A percentile compares a stretch with the other conserved stretches of the same genome.
These are phyloP conservation scores for Telopea speciosissima DNA, from an alignment of 177 flowering plant species.

Conservation along the genomic window DNA sequence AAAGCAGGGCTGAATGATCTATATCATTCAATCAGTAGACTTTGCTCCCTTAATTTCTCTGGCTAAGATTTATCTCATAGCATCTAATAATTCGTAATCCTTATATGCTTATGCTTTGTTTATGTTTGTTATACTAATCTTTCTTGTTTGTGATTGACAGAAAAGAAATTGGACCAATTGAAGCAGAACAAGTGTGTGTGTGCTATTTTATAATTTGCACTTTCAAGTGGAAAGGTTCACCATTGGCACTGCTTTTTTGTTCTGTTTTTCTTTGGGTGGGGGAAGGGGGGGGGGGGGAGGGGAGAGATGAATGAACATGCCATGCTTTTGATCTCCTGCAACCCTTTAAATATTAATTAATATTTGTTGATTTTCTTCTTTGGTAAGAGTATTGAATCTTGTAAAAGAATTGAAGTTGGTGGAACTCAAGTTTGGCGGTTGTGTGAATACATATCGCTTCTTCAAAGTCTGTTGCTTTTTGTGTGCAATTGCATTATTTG, in stretches of 20 bases:
- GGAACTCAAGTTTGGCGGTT: background rate
- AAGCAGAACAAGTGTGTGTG: conserved; percentile 60
- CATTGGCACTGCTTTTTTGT: background rate
- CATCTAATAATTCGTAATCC: background rate
- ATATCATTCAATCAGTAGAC: background rate
- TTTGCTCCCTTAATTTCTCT: background rate
- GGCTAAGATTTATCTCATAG: background rate
- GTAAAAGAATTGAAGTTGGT: conserved; percentile 11
- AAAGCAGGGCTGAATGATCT: background rate
- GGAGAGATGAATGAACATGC: background rate
- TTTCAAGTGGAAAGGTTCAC: conserved; percentile 4
- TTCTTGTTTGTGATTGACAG: conserved; percentile 31
- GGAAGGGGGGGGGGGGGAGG: too few species aligned
- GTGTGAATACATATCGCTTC: conserved; percentile 2
- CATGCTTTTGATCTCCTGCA: background rate
- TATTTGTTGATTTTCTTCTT: background rate
- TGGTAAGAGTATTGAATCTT: conserved; percentile 10
- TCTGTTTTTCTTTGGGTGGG: conserved; percentile 11
- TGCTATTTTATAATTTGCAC: conserved; percentile 46
- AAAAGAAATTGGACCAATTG: conserved; percentile 41
- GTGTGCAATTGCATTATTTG: conserved; percentile 12
- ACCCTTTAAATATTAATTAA: background rate
- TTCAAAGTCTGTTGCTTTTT: conserved; percentile 11
- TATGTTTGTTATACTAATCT: background rate
- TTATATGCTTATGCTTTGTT: background rate